phyloP scores from a whole-genome alignment of 1,284 basidiomycete species.

The Cystobasidium slooffiae region DNA sequence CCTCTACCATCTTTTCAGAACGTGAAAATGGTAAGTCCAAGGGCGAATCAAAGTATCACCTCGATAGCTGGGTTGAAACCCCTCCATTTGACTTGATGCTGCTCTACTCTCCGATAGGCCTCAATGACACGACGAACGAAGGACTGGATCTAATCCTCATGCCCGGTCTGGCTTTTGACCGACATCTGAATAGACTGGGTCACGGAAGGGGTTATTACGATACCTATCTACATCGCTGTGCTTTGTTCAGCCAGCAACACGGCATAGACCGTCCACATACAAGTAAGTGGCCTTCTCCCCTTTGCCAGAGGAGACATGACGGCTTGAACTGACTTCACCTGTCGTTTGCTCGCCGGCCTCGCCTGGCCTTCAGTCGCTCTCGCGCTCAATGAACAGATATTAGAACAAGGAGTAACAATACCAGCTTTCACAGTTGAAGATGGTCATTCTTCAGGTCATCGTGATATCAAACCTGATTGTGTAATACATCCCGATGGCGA shows the following conservation, averaged over 20 bases:
- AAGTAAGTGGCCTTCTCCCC: constrained; percentile 31
- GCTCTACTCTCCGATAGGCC: constrained; percentile 46
- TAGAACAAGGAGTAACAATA: constrained; percentile 51
- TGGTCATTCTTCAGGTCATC: constrained; percentile 49
- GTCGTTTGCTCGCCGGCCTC: not conserved
- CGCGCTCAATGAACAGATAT: constrained; percentile 54
- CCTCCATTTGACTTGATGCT: not conserved
- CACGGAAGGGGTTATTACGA: constrained; percentile 60
- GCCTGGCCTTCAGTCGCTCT: constrained; percentile 52
- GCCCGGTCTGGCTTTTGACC: constrained; percentile 58
- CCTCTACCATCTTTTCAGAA: constrained; percentile 10
- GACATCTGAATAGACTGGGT: constrained; percentile 55
- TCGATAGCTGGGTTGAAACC: not conserved
- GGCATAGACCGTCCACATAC: constrained; percentile 24
- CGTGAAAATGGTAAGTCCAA: constrained; percentile 21
- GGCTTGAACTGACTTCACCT: not conserved
- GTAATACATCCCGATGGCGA: constrained; percentile 52
- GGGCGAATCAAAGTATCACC: too few species aligned
- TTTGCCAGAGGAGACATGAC: not conserved
- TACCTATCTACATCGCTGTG: constrained; percentile 53
- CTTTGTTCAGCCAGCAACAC: constrained; percentile 45
- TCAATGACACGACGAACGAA: constrained; percentile 50
- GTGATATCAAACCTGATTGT: constrained; percentile 54
- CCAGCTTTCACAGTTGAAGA: constrained; percentile 48
- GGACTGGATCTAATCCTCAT: constrained; percentile 58